phyloP scores from a whole-genome alignment of 495 filamentous ascomycete species.

The Xylaria nigripes region DNA sequence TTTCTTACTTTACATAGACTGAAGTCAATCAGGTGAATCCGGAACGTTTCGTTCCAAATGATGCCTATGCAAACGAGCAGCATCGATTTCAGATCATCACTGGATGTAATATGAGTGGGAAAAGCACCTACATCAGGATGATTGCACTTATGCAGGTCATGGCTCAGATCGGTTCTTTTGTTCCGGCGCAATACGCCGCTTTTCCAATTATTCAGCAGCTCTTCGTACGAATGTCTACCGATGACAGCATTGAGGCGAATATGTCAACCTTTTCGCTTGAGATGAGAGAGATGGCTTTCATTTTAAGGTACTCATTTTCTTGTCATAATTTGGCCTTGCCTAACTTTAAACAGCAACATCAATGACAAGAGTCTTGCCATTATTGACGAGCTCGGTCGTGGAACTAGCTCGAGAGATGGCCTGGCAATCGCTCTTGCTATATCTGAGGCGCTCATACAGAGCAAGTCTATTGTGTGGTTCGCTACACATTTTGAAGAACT shows the following conservation, averaged over 20 bases:
- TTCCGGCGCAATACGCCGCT: slow-evolving; percentile 75
- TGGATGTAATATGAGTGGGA: slow-evolving; percentile 98
- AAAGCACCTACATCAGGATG: slow-evolving; percentile 87
- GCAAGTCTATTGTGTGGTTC: slow-evolving; percentile 74
- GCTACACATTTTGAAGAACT: slow-evolving; percentile 87
- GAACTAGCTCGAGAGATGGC: slow-evolving; percentile 84
- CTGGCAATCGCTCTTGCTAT: slow-evolving; percentile 83
- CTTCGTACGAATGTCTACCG: slow-evolving; percentile 77
- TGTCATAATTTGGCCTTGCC: slow-evolving; percentile 20
- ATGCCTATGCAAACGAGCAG: slow-evolving; percentile 71
- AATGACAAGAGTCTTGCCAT: slow-evolving; percentile 70
- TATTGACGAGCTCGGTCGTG: slow-evolving; percentile 88
- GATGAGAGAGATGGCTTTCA: slow-evolving; percentile 93
- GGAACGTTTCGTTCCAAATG: slow-evolving; percentile 71
- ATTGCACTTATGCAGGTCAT: slow-evolving; percentile 81
- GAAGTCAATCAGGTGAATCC: slow-evolving; percentile 18
- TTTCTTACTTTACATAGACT: not conserved
- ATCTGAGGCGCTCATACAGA: slow-evolving; percentile 76
- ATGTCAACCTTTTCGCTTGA: slow-evolving; percentile 89
- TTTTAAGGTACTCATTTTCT: slow-evolving; percentile 50
- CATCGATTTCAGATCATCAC: slow-evolving; percentile 87
- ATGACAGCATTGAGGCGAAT: slow-evolving; percentile 86
- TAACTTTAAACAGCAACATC: slow-evolving; percentile 46
- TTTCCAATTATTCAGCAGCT: slow-evolving; percentile 75
- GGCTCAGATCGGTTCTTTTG: slow-evolving; percentile 88